Conservation (phyloP, 1,284 basidiomycete genomes). For the Coriolopsis trogii region DNA sequence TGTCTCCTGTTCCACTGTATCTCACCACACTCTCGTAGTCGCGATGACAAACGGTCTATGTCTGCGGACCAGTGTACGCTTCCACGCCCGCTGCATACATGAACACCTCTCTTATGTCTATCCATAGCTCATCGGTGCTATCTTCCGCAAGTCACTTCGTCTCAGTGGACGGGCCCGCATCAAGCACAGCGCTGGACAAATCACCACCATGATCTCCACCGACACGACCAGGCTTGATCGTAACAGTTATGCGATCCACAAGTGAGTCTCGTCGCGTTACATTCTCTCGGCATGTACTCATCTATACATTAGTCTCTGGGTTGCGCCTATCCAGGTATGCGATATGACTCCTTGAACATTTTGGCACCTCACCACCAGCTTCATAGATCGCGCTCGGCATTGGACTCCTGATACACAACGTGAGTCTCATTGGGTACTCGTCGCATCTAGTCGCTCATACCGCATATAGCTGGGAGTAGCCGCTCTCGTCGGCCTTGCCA, state of each 20-base stretch:
- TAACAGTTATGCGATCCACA: conserved; percentile 50
- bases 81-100: conserved; percentile 7
- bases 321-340: conserved; percentile 54
- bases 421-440: conserved; percentile 30
- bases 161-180: conserved; percentile 66
- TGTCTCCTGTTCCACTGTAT: neutral
- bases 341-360: no score
- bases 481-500: conserved; percentile 71
- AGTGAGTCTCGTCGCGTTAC: conserved; percentile 38
- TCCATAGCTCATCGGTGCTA: conserved; percentile 59
- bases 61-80: conserved; percentile 53
- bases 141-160: conserved; percentile 74
- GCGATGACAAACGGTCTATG: conserved; percentile 55
- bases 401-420: conserved; percentile 65
- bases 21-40: conserved; percentile 33
- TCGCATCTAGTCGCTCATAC: conserved; percentile 10
- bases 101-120: neutral
- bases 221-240: conserved; percentile 58
- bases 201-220: conserved; percentile 73
- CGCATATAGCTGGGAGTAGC: conserved; percentile 62
- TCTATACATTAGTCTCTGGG: conserved; percentile 48
- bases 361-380: neutral
- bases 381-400: conserved; percentile 60
- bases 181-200: conserved; percentile 64
- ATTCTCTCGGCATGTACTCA: conserved; percentile 10